Evolutionary conservation across 345 rosid genomes (phyloP).

Genomic region (Arabidopsis suecica): DNA sequence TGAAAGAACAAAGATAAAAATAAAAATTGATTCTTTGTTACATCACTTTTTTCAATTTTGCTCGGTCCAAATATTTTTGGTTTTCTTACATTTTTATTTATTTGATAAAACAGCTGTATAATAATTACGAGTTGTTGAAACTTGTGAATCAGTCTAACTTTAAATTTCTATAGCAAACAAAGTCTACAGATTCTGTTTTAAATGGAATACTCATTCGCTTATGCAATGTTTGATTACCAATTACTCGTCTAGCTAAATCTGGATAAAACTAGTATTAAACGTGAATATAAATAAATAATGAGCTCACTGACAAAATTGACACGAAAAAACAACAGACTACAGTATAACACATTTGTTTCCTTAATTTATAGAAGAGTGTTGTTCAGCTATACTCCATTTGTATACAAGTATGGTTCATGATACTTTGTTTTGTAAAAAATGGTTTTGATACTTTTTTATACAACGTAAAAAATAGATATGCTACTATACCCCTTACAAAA

Average conservation of each 20-base stretch:
- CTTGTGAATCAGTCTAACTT: slow-evolving; percentile 19
- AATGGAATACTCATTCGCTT: background rate
- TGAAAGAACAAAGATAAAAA: background rate
- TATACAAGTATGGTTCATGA: too few relatives aligned
- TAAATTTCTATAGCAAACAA: slow-evolving; percentile 3
- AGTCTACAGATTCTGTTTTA: background rate
- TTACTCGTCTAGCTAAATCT: background rate
- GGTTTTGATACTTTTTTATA: too few relatives aligned
- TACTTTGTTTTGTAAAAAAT: too few relatives aligned
- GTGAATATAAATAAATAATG: too few relatives aligned
- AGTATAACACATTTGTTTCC: too few relatives aligned
- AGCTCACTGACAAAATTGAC: too few relatives aligned
- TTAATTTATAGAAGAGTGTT: too few relatives aligned
- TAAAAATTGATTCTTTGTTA: slow-evolving; percentile 1
- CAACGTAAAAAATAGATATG: too few relatives aligned
- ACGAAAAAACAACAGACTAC: too few relatives aligned
- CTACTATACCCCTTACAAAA: background rate
- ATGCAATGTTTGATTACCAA: slow-evolving; percentile 7
- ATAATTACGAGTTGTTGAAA: slow-evolving; percentile 18
- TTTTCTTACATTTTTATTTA: background rate
- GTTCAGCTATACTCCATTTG: too few relatives aligned
- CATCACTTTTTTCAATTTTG: slow-evolving; percentile 26
- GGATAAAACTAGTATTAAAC: background rate
- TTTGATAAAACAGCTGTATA: slow-evolving; percentile 5
- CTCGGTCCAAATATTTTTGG: slow-evolving; percentile 15